These are phyloP conservation scores for Exophiala sp. DNA, from an alignment of 2,329 filamentous ascomycete species.

Conservation along the genomic window DNA sequence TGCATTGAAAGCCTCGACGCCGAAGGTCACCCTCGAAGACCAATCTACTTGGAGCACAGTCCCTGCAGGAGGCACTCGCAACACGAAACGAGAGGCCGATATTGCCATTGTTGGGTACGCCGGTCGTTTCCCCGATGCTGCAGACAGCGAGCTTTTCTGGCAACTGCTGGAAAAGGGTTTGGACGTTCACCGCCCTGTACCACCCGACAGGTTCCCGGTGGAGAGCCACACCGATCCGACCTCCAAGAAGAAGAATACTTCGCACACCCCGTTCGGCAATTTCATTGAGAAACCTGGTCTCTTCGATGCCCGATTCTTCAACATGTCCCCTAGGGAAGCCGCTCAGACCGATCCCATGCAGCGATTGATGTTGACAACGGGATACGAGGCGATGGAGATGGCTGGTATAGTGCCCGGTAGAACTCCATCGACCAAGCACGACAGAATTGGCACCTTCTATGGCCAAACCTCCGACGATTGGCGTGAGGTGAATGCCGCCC, in stretches of 20 bases:
- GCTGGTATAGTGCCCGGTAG: conserved; percentile 69
- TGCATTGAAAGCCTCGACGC: conserved; percentile 42
- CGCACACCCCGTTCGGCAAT: conserved; percentile 68
- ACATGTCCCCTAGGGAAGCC: conserved; percentile 77
- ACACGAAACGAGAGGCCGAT: conserved; percentile 54
- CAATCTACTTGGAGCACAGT: conserved; percentile 41
- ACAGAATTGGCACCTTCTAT: conserved; percentile 66
- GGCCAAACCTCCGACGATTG: conserved; percentile 71
- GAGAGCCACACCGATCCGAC: conserved; percentile 65
- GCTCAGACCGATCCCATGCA: conserved; percentile 77
- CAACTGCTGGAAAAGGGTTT: conserved; percentile 67
- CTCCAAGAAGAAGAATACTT: conserved; percentile 69
- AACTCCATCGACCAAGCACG: conserved; percentile 59
- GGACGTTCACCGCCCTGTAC: conserved; percentile 58
- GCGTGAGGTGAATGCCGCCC: conserved; percentile 66
- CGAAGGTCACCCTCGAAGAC: conserved; percentile 29
- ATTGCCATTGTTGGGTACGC: conserved; percentile 82
- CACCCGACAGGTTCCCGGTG: conserved; percentile 66
- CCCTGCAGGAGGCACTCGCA: conserved; percentile 27
- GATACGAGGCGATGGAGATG: conserved; percentile 77
- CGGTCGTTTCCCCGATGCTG: conserved; percentile 68
- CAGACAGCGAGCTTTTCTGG: conserved; percentile 66
- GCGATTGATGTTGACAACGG: conserved; percentile 66
- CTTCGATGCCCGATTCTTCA: conserved; percentile 81
- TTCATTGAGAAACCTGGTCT: conserved; percentile 69